A percentile compares a stretch with the other conserved stretches of the same genome.
Evolutionary conservation across 495 filamentous ascomycete species (phyloP).

Genomic region (Parathielavia hyrcaniae): DNA sequence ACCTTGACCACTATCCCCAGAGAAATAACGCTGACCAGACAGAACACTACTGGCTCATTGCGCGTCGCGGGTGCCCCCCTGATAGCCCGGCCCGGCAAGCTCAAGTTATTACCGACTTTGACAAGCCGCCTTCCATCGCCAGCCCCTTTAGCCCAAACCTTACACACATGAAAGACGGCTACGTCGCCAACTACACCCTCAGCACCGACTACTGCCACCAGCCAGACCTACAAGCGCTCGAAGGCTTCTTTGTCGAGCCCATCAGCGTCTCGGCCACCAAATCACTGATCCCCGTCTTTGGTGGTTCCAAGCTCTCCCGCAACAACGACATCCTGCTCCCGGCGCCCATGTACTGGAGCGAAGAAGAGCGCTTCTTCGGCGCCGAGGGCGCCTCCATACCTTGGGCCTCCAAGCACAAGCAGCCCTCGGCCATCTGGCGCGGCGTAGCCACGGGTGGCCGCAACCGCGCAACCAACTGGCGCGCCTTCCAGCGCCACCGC

Average conservation of each 20-base stretch:
- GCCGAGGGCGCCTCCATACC: conserved; percentile 42
- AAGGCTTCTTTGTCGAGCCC: conserved; percentile 66
- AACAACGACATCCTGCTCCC: conserved; percentile 82
- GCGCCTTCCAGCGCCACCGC: conserved; percentile 65
- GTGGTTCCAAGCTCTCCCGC: conserved; percentile 66
- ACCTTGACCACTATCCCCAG: background rate
- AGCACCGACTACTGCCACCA: conserved; percentile 61
- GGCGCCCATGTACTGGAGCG: conserved; percentile 66
- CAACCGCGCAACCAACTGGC: conserved; percentile 59
- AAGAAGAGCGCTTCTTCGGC: conserved; percentile 61
- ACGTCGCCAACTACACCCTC: conserved; percentile 59
- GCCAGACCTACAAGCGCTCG: conserved; percentile 52
- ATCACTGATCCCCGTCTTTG: conserved; percentile 63
- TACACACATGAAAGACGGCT: conserved; percentile 48
- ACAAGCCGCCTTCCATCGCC: conserved; percentile 40
- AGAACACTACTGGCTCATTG: conserved; percentile 59
- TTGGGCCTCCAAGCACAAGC: conserved; percentile 51
- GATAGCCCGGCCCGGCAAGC: conserved; percentile 50
- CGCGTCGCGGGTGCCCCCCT: conserved; percentile 56
- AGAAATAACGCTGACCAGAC: conserved; percentile 20
- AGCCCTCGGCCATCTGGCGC: conserved; percentile 57
- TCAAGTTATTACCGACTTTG: conserved; percentile 37
- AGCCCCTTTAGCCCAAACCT: conserved; percentile 25
- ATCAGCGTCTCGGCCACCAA: conserved; percentile 50
- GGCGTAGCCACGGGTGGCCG: conserved; percentile 63